Conservation (phyloP, 495 filamentous ascomycete genomes). For the Penicillium dipodomyicola region DNA sequence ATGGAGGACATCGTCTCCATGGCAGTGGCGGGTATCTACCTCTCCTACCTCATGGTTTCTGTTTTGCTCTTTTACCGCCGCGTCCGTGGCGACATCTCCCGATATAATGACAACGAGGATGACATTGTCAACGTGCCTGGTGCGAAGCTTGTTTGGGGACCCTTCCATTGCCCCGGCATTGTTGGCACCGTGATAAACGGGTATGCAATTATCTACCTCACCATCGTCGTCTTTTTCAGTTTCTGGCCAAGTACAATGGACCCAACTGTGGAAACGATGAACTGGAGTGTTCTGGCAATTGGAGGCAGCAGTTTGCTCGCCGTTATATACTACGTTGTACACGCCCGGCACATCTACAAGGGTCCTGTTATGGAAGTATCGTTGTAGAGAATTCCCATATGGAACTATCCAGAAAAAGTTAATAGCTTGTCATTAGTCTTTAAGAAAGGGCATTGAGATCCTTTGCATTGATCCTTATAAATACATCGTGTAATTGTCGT, state of each 20-base stretch:
- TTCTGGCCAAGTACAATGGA: constrained; percentile 43
- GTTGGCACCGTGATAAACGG: constrained; percentile 45
- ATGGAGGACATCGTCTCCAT: constrained; percentile 46
- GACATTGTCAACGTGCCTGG: constrained; percentile 22
- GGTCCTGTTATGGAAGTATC: constrained; percentile 31
- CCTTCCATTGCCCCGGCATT: constrained; percentile 46
- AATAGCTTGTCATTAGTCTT: not conserved
- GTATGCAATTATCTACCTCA: constrained; percentile 36
- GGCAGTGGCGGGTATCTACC: constrained; percentile 37
- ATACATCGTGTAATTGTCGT: too few relatives aligned
- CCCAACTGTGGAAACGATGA: constrained; percentile 42
- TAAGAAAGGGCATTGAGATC: too few relatives aligned
- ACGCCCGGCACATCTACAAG: constrained; percentile 26
- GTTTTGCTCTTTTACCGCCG: constrained; percentile 46
- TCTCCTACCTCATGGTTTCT: constrained; percentile 40
- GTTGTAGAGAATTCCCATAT: not conserved
- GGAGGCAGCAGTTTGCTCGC: constrained; percentile 33
- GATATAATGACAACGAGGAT: constrained; percentile 17
- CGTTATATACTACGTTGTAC: constrained; percentile 33
- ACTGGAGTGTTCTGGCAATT: constrained; percentile 46
- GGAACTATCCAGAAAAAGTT: not conserved
- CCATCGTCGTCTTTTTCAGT: constrained; percentile 40
- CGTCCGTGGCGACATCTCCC: constrained; percentile 17
- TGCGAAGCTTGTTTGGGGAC: constrained; percentile 44
- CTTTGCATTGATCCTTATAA: too few relatives aligned